Percentiles rank a stretch among this genome's conserved stretches.
Conservation (phyloP, 1,284 basidiomycete genomes). For the Malassezia equina region DNA sequence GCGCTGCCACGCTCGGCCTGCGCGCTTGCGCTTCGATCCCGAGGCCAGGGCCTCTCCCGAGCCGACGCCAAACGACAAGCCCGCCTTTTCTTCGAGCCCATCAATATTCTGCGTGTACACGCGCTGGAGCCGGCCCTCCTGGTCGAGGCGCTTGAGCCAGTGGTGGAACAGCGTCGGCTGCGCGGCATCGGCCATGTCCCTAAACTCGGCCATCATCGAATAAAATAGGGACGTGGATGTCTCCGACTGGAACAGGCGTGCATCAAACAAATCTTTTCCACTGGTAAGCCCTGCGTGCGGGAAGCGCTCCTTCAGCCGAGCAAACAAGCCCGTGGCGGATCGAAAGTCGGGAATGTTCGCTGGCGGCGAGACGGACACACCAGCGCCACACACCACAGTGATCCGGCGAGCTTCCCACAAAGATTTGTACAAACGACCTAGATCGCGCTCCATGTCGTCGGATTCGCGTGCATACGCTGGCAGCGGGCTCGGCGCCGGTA, state of each 20-base stretch:
- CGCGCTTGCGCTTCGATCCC: slow-evolving; percentile 3
- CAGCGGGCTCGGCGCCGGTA: background rate
- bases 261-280: slow-evolving; percentile 83
- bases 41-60: slow-evolving; percentile 9
- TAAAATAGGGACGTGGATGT: slow-evolving; percentile 76
- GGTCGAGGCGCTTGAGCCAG: slow-evolving; percentile 73
- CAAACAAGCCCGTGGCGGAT: slow-evolving; percentile 70
- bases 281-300: slow-evolving; percentile 60
- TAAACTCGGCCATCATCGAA: slow-evolving; percentile 83
- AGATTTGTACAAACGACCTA: slow-evolving; percentile 48
- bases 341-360: slow-evolving; percentile 89
- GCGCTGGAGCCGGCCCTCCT: slow-evolving; percentile 71
- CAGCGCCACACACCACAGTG: slow-evolving; percentile 78
- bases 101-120: slow-evolving; percentile 95
- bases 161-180: slow-evolving; percentile 72
- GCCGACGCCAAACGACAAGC: slow-evolving; percentile 53
- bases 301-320: slow-evolving; percentile 64
- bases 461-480: slow-evolving; percentile 8
- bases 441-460: slow-evolving; percentile 28
- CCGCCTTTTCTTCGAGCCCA: slow-evolving; percentile 71
- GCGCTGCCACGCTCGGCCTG: slow-evolving; percentile 9
- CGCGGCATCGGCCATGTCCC: slow-evolving; percentile 68
- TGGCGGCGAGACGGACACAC: slow-evolving; percentile 65
- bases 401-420: slow-evolving; percentile 69
- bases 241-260: slow-evolving; percentile 61